Base-by-base conservation (phyloP, 192 early-diverging fungal genomes). In the Coemansia sp. region DNA sequence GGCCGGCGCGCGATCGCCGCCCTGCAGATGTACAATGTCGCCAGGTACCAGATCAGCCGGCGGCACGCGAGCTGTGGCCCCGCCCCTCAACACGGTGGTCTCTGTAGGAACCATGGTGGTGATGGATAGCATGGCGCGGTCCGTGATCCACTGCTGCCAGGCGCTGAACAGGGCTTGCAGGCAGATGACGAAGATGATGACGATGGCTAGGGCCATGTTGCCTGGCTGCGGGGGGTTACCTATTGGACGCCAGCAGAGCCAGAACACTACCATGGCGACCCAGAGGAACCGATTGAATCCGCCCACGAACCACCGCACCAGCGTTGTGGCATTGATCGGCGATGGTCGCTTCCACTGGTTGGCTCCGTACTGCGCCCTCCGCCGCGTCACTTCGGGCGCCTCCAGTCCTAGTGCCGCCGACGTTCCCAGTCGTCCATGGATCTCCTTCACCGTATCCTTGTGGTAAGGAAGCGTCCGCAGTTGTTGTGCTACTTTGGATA, bases 1-100 rank as follows among this genome's bases (percentile, higher is more conserved):
- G 8, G 92, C 92, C 23, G 93, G 92, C 20, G 93, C 87, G 42
- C 85, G 85, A 60, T 87, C 75, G 29, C 91, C 93, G 13, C 85
- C 55, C 0, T 69, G 78, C 37, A 94, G 67, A 11, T 72, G 59
- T 52, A 95, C 86, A 6, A 93, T 56, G 55, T 95, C 93, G 52
- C 93, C 93, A 5, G 82, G 70, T 15, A 93, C 90, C 19, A 95
- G 65, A 9, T 86, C 68, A 6, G 65, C 61, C 23, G 86, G 78
- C 13, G 84, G 57, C 42, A 94, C 77, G 6, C 54, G 71, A 20
- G 27, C n/a, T 20, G 28, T n/a, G 6, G 14, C 28, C 20, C 92
- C 90, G 59, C 88, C 81, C 34, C 94, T 90, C 62, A 92, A 64
- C 36, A 91, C 94, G 20, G 67, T 59, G 19, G 85, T 79, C 34